phyloP scores from a whole-genome alignment of 2,329 filamentous ascomycete genomes.

The Penicillium sp. region DNA sequence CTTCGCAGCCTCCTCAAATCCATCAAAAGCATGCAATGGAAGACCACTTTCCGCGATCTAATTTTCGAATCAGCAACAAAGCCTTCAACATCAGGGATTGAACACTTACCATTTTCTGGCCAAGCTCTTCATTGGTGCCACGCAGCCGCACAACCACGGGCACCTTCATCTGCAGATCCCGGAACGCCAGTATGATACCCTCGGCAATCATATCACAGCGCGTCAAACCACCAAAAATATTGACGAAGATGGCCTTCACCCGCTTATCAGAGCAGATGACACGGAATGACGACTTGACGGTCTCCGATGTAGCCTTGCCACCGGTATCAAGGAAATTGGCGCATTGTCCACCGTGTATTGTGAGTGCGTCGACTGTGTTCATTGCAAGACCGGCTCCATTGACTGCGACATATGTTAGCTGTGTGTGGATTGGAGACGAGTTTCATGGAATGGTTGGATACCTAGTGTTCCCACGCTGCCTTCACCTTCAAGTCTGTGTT shows the following conservation, averaged over 20 bases:
- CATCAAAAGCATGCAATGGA: slow-evolving; percentile 69
- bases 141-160: slow-evolving; percentile 77
- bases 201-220: slow-evolving; percentile 80
- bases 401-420: slow-evolving; percentile 47
- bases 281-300: slow-evolving; percentile 74
- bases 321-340: slow-evolving; percentile 90
- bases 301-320: slow-evolving; percentile 80
- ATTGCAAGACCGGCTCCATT: slow-evolving; percentile 89
- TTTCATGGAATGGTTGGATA: slow-evolving; percentile 21
- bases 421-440: not conserved
- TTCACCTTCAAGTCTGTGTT: slow-evolving; percentile 46
- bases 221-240: slow-evolving; percentile 71
- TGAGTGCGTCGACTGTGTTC: slow-evolving; percentile 83
- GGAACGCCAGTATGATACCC: slow-evolving; percentile 71
- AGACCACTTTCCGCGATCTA: slow-evolving; percentile 68
- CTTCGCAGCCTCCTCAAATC: slow-evolving; percentile 70
- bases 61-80: slow-evolving; percentile 11
- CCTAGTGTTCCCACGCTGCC: slow-evolving; percentile 73
- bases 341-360: slow-evolving; percentile 65
- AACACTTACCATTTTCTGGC: slow-evolving; percentile 60
- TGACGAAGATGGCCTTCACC: slow-evolving; percentile 72
- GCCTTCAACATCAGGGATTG: not conserved
- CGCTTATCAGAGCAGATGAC: slow-evolving; percentile 70
- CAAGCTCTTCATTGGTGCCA: slow-evolving; percentile 72
- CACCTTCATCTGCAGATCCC: slow-evolving; percentile 64